Base-by-base conservation (phyloP, 108 stramenopile species). In the Stephanodiscus minutulus region DNA sequence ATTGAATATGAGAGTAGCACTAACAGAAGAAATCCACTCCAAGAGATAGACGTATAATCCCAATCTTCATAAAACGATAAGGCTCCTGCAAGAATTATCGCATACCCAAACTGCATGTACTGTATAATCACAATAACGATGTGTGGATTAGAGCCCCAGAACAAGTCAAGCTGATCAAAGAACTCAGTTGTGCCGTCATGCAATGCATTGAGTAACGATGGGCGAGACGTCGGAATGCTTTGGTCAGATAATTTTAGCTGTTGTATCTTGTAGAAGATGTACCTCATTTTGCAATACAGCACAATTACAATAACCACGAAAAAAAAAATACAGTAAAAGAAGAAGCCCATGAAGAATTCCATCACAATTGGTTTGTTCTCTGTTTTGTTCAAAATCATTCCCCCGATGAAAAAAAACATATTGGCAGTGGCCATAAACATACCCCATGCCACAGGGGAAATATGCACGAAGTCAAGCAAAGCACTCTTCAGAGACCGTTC, bases 51-150 rank as follows among this genome's bases (percentile, higher is more conserved):
- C 3, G 28, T 12, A 28, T 24, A 47, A 29, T 18, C 24, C 11
- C 50, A 61, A 43, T 82, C 71, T 36, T 80, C 33, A 18, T 53
- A 59, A 55, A 78, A 93, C 21, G 91, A 84, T n/a, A 92, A 74
- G 18, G 92, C 77, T 52, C 88, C 72, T 4, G 88, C 66, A 39
- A 93, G 68, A 13, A 77, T 83, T 21, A 93, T 62, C 12, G 95
- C 90, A 63, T 88, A 96, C 24, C 89, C 92, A 77, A 96, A 93
- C 48, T 92, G 61, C 87, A 89, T 85, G 61, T 83, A 89, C 57
- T 96, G 95, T 46, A 87, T 83, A 18, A 82, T 31, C 1, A 79
- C 67, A 70, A 91, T 88, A 18, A 96, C 86, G 12, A 84, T 49
- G 7, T 76, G 55, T 11, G 95, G 95, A 57, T 83, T 81, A 15